phyloP scores from a whole-genome alignment of 2,329 filamentous ascomycete genomes.

The Orbilia quercus region DNA sequence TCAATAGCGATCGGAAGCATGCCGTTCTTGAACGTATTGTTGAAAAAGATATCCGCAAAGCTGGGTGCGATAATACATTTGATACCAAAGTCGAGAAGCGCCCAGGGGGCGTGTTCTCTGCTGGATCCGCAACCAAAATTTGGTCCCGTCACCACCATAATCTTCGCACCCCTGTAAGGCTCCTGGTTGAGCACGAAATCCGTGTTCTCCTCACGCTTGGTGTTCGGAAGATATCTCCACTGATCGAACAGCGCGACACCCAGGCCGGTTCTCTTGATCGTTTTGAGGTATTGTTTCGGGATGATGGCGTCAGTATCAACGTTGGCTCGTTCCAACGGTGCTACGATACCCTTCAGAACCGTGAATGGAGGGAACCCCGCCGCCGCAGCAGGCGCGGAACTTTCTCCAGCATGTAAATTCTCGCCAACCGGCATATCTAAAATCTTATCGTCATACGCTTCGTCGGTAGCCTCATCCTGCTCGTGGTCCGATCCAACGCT shows the following conservation, averaged over 20 bases:
- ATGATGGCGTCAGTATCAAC: constrained; percentile 99
- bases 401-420: constrained; percentile 44
- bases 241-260: constrained; percentile 87
- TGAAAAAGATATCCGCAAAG: constrained; percentile 95
- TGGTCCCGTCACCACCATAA: constrained; percentile 86
- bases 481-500: constrained; percentile 72
- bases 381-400: constrained; percentile 57
- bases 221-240: constrained; percentile 78
- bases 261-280: constrained; percentile 96
- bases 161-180: constrained; percentile 84
- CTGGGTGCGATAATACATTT: constrained; percentile 90
- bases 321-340: constrained; percentile 86
- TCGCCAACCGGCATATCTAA: constrained; percentile 67
- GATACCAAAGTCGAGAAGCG: constrained; percentile 95
- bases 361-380: constrained; percentile 85
- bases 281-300: constrained; percentile 99
- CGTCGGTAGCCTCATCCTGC: constrained; percentile 66
- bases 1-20: constrained; percentile 88
- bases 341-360: constrained; percentile 84
- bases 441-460: constrained; percentile 73
- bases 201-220: constrained; percentile 74
- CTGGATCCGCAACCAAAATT: constrained; percentile 97
- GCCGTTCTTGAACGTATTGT: constrained; percentile 99
- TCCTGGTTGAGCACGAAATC: constrained; percentile 91
- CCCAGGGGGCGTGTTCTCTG: constrained; percentile 97